Base-by-base conservation (phyloP, 352 stramenopile genomes). In the Phytopythium ostracodes region DNA sequence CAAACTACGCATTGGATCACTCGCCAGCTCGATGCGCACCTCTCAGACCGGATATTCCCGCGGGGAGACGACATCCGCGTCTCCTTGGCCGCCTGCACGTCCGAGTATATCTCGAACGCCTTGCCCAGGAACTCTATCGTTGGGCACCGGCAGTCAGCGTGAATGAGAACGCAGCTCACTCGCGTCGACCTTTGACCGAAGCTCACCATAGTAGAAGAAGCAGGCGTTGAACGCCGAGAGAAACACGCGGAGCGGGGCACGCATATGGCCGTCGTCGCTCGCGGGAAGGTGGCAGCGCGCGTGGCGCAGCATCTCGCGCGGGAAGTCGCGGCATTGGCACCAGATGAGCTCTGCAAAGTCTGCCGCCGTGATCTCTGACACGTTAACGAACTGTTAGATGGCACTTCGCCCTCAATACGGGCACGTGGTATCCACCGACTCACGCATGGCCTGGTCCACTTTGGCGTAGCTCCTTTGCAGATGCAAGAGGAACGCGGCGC, bases 291-390 rank as follows among this genome's bases (percentile, higher is more conserved):
- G 79, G 14, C 62, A 73, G 2, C 70, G 69, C 36, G 74, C 66
- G 33, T 82, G 77, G 24, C 70, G 62, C 47, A 89, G 60, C 31
- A 85, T 49, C 27, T 75, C 60, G 6, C 20, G 44, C 7, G 80
- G 74, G 22, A 89, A 61, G 58, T 89, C 76, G 43, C 70, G 70
- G 62, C 77, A 89, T 35, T 87, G 76, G 33, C 70, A 80, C 76
- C 63, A 75, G 6, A 89, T 36, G 60, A 89, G 70, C 59, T 89
- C 77, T 0, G 59, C 74, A 57, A 89, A 88, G 65, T 89, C 77
- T 20, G 76, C 80, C 1, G 72, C 68, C 10, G 77, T 81, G 17
- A 89, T 63, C 31, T 71, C 80, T 89, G 55, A 8, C 4, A 7
- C 24, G 17, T 8, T 49, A 14, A 1, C 42, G 22, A 1, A 49